These are phyloP conservation scores for Adansonia rubrostipa DNA, from an alignment of 441 rosid species.

Conservation along the genomic window DNA sequence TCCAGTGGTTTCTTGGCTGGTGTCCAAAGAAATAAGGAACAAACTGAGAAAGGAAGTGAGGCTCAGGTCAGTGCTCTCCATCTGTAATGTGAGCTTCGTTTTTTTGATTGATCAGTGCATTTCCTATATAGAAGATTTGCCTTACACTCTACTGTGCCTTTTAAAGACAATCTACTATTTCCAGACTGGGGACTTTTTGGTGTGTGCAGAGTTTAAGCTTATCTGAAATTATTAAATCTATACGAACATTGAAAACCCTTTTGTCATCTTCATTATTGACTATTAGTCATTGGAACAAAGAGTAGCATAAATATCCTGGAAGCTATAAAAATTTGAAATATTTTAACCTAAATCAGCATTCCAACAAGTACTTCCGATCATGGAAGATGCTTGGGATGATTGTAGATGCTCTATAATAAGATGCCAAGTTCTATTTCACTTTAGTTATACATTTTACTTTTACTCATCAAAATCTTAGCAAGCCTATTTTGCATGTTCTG, in stretches of 20 bases:
- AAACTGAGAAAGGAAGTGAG: conserved; percentile 64
- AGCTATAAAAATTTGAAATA: not conserved
- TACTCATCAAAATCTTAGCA: not conserved
- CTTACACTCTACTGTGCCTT: not conserved
- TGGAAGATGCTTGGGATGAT: not conserved
- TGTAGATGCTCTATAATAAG: not conserved
- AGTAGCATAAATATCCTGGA: not conserved
- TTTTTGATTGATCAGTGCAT: not conserved
- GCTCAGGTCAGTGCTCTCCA: conserved; percentile 57
- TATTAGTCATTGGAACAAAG: not conserved
- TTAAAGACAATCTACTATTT: not conserved
- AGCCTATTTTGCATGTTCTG: not conserved
- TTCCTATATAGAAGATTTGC: not conserved
- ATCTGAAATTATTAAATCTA: not conserved
- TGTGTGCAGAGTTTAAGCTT: not conserved
- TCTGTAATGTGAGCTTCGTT: conserved; percentile 4
- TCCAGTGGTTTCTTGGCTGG: conserved; percentile 49
- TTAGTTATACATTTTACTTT: not conserved
- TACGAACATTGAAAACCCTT: not conserved
- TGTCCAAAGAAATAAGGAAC: conserved; percentile 44
- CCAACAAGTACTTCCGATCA: not conserved
- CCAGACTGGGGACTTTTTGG: not conserved
- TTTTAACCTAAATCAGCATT: not conserved
- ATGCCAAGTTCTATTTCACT: not conserved
- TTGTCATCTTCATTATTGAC: not conserved